These are phyloP conservation scores for Capniomyces stellatus DNA, from an alignment of 371 early-diverging fungal genomes.

Conservation along the genomic window DNA sequence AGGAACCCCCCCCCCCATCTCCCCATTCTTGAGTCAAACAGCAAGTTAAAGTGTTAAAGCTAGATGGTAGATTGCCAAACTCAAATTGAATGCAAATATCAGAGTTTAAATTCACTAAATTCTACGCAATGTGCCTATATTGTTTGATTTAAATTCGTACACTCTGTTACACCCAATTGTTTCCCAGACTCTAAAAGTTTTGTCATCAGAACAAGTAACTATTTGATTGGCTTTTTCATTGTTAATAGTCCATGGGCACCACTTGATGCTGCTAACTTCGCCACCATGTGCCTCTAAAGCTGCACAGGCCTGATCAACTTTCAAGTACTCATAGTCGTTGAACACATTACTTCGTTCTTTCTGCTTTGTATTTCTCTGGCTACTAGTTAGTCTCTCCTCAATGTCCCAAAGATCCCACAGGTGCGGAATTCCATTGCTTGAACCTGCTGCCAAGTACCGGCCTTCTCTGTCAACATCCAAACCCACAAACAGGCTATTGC, in stretches of 20 bases:
- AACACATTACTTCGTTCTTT: neutral
- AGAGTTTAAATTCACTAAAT: too few relatives aligned
- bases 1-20: too few relatives aligned
- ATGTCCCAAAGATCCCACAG: constrained; percentile 26
- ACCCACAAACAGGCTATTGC: constrained; percentile 15
- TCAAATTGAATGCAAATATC: too few relatives aligned
- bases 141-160: neutral
- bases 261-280: constrained; percentile 19
- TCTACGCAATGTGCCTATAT: neutral
- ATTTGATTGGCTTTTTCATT: neutral
- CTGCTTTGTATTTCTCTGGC: neutral
- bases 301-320: neutral
- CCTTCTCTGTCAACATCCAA: constrained; percentile 12
- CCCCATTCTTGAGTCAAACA: too few relatives aligned
- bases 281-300: constrained; percentile 16
- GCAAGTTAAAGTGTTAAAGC: too few relatives aligned
- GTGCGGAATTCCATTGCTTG: constrained; percentile 15
- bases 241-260: constrained; percentile 10
- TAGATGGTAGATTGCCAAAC: too few relatives aligned
- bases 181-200: constrained; percentile 1
- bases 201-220: neutral
- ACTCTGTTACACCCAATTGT: neutral
- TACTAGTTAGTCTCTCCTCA: neutral
- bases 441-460: constrained; percentile 19
- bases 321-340: neutral